These are phyloP conservation scores for Cucurbita maxima DNA, from an alignment of 306 rosid species.

Conservation along the genomic window DNA sequence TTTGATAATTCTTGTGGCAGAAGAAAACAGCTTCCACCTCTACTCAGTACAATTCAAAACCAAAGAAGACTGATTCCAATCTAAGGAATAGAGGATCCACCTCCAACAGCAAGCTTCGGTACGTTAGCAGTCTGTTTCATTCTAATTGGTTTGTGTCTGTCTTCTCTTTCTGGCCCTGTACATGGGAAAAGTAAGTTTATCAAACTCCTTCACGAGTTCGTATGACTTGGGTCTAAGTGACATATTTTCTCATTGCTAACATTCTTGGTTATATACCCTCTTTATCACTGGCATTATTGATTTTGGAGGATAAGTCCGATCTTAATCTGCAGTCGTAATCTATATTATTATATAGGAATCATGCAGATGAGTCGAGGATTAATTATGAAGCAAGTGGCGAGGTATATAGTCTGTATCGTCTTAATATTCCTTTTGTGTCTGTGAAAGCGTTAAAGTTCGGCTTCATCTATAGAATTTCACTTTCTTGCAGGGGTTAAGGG, in stretches of 20 bases:
- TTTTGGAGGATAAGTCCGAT: neutral
- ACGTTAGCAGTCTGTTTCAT: slow-evolving; percentile 8
- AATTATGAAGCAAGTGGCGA: slow-evolving; percentile 77
- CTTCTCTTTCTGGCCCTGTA: neutral
- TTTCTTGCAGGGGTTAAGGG: slow-evolving; percentile 66
- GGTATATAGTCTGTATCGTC: slow-evolving; percentile 30
- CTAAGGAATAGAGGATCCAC: slow-evolving; percentile 49
- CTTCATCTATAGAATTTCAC: slow-evolving; percentile 8
- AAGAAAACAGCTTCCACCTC: slow-evolving; percentile 26
- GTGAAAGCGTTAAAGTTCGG: neutral
- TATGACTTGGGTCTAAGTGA: too few species aligned
- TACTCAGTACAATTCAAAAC: slow-evolving; percentile 47
- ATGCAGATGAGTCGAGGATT: slow-evolving; percentile 22
- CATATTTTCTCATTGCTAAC: neutral
- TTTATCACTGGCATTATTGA: neutral
- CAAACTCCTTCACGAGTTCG: too few species aligned
- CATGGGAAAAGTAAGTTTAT: too few species aligned
- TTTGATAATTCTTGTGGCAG: slow-evolving; percentile 17
- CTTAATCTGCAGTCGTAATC: neutral
- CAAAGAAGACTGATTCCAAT: slow-evolving; percentile 49
- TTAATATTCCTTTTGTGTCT: neutral
- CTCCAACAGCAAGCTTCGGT: slow-evolving; percentile 73
- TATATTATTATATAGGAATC: slow-evolving; percentile 16
- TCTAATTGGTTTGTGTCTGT: neutral
- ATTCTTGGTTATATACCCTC: neutral